Evolutionary conservation across 2,329 filamentous ascomycete species (phyloP), one percentile per base, ranked within the genome.

Genomic region (Huntiella moniliformis): DNA sequence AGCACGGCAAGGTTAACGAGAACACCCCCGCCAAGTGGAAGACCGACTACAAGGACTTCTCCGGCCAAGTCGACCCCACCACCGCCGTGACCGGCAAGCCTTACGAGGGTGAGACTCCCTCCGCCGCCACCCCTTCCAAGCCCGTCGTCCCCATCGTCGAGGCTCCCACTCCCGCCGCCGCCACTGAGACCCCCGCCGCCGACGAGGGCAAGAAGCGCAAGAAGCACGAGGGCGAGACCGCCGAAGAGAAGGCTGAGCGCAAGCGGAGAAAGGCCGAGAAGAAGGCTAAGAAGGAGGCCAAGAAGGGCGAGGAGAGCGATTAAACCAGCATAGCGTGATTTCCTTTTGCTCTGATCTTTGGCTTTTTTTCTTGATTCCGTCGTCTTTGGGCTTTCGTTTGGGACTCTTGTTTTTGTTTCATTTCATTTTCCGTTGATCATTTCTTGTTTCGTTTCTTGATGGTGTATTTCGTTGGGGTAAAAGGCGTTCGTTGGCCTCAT

Each of bases 11-110:
- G 49, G 65, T 82, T 56, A 98, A 96, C 63, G 88, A 95, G 62
- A 77, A 79, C 53, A 98, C 91, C 4, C 91, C 91, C 18, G 77
- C 86, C 56, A 84, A 91, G 66, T 98, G 91, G 91, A 86, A 82
- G 55, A 66, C 74, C 34, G 82, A 83, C 54, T 98, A 98, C 73
- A 88, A 86, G 65, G 91, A 96, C 67, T 94, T 78, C 67, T 78
- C 73, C 57, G 59, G 65, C 17, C 58, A 64, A 49, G 63, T 70
- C 48, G 36, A 46, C 35, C 44, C 47, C 39, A 71, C 73, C 36
- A 67, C 71, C 12, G 61, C 66, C 44, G 64, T 63, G 41, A 63
- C 60, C 39, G 60, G 63, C 15, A 61, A 67, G 10, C 59, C 64
- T 5, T 60, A 62, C 5, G 62, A 67, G 0, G 64, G 67, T 15